These are phyloP conservation scores for Penicillium capsulatum DNA, from an alignment of 2,329 filamentous ascomycete genomes.

Conservation along the genomic window DNA sequence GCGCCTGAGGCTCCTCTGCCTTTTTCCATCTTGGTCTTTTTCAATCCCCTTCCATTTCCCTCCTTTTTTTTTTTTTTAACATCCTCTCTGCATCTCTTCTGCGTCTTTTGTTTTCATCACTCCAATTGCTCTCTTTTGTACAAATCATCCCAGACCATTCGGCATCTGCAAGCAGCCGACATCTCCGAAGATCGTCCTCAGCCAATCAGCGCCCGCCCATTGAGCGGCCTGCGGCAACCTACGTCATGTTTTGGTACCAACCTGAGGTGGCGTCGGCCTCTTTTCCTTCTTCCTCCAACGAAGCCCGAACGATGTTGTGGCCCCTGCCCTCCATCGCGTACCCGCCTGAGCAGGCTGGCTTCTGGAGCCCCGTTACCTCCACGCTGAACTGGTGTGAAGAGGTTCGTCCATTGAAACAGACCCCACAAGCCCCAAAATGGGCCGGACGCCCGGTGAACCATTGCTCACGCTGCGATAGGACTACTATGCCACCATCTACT, in stretches of 20 bases:
- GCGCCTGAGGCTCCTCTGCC: background rate
- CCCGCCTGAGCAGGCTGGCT: conserved; percentile 51
- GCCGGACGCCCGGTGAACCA: background rate
- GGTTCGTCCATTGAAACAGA: conserved; percentile 40
- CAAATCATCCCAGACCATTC: too few relatives aligned
- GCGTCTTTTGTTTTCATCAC: background rate
- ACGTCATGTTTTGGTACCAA: conserved; percentile 22
- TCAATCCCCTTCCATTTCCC: conserved; percentile 7
- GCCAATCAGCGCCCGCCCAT: conserved; percentile 13
- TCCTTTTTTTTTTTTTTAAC: background rate
- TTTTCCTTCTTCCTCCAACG: conserved; percentile 3
- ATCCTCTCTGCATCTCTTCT: too few relatives aligned
- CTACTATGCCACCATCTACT: conserved; percentile 69
- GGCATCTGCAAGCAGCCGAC: conserved; percentile 13
- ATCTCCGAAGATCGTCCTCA: conserved; percentile 16
- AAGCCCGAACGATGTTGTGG: conserved; percentile 26
- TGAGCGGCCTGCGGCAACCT: conserved; percentile 12
- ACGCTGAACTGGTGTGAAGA: conserved; percentile 80
- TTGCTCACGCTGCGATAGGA: conserved; percentile 48
- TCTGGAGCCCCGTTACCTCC: conserved; percentile 67
- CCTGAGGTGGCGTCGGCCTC: conserved; percentile 13
- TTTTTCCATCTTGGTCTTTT: conserved; percentile 3
- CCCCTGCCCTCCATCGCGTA: conserved; percentile 36
- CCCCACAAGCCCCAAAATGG: too few relatives aligned
- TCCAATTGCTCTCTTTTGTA: too few relatives aligned